Conservation (phyloP, 306 rosid species). For the Castanea mollissima region DNA sequence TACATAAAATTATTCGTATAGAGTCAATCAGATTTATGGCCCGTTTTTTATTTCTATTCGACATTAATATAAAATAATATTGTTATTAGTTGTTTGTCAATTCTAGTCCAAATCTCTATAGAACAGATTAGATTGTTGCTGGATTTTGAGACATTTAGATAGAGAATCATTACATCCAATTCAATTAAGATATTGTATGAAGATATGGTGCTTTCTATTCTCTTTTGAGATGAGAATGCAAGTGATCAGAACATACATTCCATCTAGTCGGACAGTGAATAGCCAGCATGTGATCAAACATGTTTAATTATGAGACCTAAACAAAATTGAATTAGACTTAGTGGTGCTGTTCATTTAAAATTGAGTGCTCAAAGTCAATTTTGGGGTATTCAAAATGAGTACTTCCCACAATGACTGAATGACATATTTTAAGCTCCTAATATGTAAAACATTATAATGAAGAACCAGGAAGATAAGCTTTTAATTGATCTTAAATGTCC, state of each 20-base stretch:
- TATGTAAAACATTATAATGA: background rate
- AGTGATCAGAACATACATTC: background rate
- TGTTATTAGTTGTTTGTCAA: no score
- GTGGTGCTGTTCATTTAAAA: background rate
- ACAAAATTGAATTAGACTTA: background rate
- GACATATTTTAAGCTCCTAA: background rate
- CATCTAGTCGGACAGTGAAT: constrained; percentile 1
- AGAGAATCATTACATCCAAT: no score
- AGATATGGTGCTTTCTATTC: no score
- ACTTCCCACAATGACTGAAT: background rate
- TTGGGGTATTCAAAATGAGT: background rate
- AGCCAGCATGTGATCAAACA: background rate
- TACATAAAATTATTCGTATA: constrained; percentile 5
- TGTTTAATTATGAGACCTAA: background rate
- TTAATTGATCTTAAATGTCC: background rate
- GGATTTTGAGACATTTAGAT: no score
- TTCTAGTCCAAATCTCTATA: no score
- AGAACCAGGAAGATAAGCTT: no score
- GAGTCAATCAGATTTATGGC: background rate
- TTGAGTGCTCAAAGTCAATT: background rate
- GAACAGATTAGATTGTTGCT: no score
- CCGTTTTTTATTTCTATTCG: no score
- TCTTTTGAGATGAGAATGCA: background rate
- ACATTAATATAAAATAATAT: no score
- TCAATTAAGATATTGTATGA: no score